A percentile compares a stretch with the other conserved stretches of the same genome.
These are phyloP conservation scores for Candida dajiaensis DNA, from an alignment of 805 yeast species.

Conservation along the genomic window DNA sequence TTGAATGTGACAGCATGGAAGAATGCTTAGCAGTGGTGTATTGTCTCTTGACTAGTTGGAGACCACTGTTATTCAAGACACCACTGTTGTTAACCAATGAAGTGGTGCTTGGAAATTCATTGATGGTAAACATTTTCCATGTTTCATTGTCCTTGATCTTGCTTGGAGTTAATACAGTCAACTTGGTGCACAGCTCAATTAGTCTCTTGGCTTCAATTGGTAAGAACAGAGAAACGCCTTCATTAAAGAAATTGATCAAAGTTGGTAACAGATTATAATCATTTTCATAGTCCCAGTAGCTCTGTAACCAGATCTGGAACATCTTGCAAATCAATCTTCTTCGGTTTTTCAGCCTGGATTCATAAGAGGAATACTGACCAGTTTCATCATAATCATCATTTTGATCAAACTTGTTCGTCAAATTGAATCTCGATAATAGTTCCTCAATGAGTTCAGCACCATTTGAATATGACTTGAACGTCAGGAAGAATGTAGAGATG, in stretches of 20 bases:
- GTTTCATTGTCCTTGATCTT: slow-evolving; percentile 27
- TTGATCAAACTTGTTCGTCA: slow-evolving; percentile 30
- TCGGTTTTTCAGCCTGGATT: slow-evolving; percentile 43
- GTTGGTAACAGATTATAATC: slow-evolving; percentile 64
- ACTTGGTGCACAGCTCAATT: slow-evolving; percentile 54
- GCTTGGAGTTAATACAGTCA: slow-evolving; percentile 50
- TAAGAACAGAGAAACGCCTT: slow-evolving; percentile 52
- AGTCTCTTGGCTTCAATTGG: slow-evolving; percentile 63
- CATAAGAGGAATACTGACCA: slow-evolving; percentile 32
- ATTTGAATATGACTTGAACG: slow-evolving; percentile 66
- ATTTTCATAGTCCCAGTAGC: slow-evolving; percentile 69
- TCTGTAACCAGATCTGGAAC: slow-evolving; percentile 82
- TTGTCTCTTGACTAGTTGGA: slow-evolving; percentile 50
- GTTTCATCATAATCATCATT: slow-evolving; percentile 28
- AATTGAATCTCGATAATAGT: slow-evolving; percentile 60
- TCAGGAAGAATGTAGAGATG: slow-evolving; percentile 68
- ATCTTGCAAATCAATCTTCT: slow-evolving; percentile 61
- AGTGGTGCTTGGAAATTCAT: not conserved
- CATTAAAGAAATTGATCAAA: slow-evolving; percentile 72
- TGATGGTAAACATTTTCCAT: not conserved
- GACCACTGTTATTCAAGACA: slow-evolving; percentile 12
- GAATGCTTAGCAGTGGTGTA: slow-evolving; percentile 27
- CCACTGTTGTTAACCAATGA: not conserved
- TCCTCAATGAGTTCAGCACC: slow-evolving; percentile 65
- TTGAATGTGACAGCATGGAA: slow-evolving; percentile 32